A percentile compares a stretch with the other conserved stretches of the same genome.
phyloP scores from a whole-genome alignment of 768 basidiomycete genomes.

The Lactarius akahatsu region DNA sequence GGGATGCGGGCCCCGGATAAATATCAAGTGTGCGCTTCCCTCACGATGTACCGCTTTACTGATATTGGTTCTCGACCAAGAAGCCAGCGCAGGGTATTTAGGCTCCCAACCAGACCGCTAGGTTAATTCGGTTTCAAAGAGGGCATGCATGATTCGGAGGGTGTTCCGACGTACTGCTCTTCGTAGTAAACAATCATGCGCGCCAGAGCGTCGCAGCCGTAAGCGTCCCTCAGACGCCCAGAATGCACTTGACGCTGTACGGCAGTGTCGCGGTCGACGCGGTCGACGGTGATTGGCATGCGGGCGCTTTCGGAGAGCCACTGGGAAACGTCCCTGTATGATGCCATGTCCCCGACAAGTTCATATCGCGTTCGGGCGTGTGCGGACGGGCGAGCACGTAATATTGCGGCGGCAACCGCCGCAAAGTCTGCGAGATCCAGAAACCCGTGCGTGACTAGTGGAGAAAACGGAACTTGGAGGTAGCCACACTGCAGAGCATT shows the following conservation, averaged over 20 bases:
- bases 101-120: constrained; percentile 38
- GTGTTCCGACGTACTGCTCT: constrained; percentile 30
- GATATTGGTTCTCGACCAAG: constrained; percentile 36
- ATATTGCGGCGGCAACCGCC: constrained; percentile 33
- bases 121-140: not conserved
- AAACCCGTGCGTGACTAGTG: constrained; percentile 36
- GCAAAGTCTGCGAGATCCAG: constrained; percentile 38
- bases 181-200: constrained; percentile 39
- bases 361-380: constrained; percentile 40
- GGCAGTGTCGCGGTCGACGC: constrained; percentile 28
- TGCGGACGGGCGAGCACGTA: constrained; percentile 32
- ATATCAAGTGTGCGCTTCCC: constrained; percentile 26
- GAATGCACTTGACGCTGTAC: constrained; percentile 17
- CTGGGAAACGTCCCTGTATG: constrained; percentile 34
- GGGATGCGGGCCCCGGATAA: not conserved
- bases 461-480: constrained; percentile 32
- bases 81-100: constrained; percentile 37
- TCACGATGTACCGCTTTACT: constrained; percentile 32
- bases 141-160: not conserved
- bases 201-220: constrained; percentile 33
- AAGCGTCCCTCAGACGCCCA: constrained; percentile 28
- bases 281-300: constrained; percentile 30
- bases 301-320: constrained; percentile 26
- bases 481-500: constrained; percentile 17
- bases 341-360: constrained; percentile 36